phyloP scores from a whole-genome alignment of 2,329 filamentous ascomycete species.

The Sphaerulina vaccinii region DNA sequence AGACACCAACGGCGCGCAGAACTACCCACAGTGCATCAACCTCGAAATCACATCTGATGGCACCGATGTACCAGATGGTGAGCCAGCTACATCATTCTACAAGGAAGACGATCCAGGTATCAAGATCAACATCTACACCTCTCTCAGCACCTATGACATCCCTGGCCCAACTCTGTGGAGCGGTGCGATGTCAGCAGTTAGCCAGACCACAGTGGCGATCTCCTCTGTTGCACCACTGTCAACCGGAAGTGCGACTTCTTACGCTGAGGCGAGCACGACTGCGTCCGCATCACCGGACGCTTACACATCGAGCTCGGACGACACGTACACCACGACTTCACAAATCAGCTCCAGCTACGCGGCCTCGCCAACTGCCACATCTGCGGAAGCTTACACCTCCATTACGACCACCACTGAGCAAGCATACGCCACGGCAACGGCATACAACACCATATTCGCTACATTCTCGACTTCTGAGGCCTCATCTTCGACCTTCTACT shows the following conservation, averaged over 20 bases:
- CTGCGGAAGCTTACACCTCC: conserved; percentile 5
- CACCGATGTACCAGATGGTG: conserved; percentile 50
- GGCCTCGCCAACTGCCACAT: not conserved
- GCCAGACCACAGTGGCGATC: not conserved
- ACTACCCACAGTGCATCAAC: conserved; percentile 55
- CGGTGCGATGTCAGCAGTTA: conserved; percentile 2
- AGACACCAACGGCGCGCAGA: conserved; percentile 44
- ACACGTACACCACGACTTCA: not conserved
- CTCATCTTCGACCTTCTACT: conserved; percentile 4
- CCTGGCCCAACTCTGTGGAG: conserved; percentile 49
- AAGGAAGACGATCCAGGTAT: conserved; percentile 58
- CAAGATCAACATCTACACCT: conserved; percentile 58
- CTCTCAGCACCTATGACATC: conserved; percentile 48
- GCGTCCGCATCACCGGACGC: not conserved
- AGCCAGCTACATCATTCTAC: conserved; percentile 56
- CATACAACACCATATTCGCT: not conserved
- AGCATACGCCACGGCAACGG: not conserved
- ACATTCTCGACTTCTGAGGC: conserved; percentile 1
- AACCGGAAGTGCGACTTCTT: conserved; percentile 8
- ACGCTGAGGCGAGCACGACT: conserved; percentile 7
- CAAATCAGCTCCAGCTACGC: not conserved
- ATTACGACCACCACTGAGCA: not conserved
- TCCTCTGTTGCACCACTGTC: not conserved
- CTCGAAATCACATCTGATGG: conserved; percentile 57
- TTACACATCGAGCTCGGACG: not conserved